Evolutionary conservation across 371 early-diverging fungal genomes (phyloP).

Genomic region (Pancytospora epiphaga): DNA sequence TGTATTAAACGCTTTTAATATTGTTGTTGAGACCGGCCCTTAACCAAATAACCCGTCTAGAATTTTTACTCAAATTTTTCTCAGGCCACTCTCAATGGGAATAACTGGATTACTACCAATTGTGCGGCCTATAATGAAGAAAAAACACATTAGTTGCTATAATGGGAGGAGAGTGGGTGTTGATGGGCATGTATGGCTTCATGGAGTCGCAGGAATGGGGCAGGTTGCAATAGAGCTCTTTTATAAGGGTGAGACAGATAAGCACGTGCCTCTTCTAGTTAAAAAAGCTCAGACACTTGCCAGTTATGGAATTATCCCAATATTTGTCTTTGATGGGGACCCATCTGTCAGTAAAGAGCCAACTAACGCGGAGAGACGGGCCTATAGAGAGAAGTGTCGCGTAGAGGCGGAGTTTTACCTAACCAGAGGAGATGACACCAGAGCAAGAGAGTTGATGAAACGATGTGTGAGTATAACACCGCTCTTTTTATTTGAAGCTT

Average conservation of each 20-base stretch:
- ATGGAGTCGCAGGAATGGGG: conserved; percentile 29
- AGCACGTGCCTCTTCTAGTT: conserved; percentile 42
- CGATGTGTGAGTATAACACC: conserved; percentile 40
- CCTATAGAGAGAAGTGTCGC: conserved; percentile 32
- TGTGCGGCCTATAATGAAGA: conserved; percentile 41
- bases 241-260: conserved; percentile 22
- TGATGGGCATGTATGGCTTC: conserved; percentile 60
- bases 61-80: not conserved
- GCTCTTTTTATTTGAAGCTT: conserved; percentile 59
- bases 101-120: conserved; percentile 61
- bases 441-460: conserved; percentile 50
- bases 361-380: conserved; percentile 67
- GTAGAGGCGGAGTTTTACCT: conserved; percentile 36
- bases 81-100: conserved; percentile 57
- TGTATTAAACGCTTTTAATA: no score
- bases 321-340: conserved; percentile 86
- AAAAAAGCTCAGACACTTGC: conserved; percentile 43
- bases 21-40: no score
- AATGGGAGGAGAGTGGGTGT: conserved; percentile 51
- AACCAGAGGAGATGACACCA: conserved; percentile 20
- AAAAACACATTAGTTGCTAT: conserved; percentile 32
- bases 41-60: not conserved
- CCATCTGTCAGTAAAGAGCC: conserved; percentile 69
- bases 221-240: conserved; percentile 55
- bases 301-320: conserved; percentile 63